A percentile compares a stretch with the other conserved stretches of the same genome.
phyloP scores from a whole-genome alignment of 75 land plant species.

The Cryptomeria japonica region DNA sequence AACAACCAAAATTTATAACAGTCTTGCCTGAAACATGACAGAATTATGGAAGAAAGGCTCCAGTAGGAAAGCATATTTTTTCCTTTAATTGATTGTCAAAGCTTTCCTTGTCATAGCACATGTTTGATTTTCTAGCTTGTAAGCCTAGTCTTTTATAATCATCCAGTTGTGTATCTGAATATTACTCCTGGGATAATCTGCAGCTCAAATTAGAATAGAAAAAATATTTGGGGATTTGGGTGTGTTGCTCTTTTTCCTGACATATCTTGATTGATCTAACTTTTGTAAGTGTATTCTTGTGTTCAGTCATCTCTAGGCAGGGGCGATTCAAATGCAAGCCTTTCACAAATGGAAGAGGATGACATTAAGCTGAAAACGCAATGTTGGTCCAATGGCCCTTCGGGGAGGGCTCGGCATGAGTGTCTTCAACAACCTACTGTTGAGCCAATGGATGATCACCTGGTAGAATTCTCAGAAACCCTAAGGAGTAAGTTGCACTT shows the following conservation, averaged over 20 bases:
- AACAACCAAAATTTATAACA: not conserved
- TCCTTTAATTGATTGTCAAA: not conserved
- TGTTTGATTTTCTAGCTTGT: not conserved
- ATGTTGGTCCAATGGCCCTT: slow-evolving; percentile 5
- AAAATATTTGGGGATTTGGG: not conserved
- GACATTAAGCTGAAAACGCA: not conserved
- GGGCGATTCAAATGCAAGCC: slow-evolving; percentile 9
- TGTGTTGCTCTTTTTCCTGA: not conserved
- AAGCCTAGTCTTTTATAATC: not conserved
- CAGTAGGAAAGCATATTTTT: not conserved
- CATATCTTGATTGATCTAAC: slow-evolving; percentile 1
- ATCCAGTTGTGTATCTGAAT: not conserved
- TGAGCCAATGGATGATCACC: slow-evolving; percentile 53
- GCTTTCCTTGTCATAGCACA: not conserved
- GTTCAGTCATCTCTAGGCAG: slow-evolving; percentile 12
- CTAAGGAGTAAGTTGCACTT: slow-evolving; percentile 48
- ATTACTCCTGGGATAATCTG: not conserved
- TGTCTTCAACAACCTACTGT: slow-evolving; percentile 28
- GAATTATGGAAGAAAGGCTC: not conserved
- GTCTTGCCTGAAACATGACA: not conserved
- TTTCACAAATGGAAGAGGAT: slow-evolving; percentile 12
- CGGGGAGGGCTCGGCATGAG: slow-evolving; percentile 37
- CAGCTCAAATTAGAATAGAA: not conserved
- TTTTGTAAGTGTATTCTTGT: not conserved
- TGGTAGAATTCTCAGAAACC: slow-evolving; percentile 73